A percentile compares a stretch with the other conserved stretches of the same genome.
phyloP scores from a whole-genome alignment of 176 grass and related monocot species.

The Neostapfia colusana region DNA sequence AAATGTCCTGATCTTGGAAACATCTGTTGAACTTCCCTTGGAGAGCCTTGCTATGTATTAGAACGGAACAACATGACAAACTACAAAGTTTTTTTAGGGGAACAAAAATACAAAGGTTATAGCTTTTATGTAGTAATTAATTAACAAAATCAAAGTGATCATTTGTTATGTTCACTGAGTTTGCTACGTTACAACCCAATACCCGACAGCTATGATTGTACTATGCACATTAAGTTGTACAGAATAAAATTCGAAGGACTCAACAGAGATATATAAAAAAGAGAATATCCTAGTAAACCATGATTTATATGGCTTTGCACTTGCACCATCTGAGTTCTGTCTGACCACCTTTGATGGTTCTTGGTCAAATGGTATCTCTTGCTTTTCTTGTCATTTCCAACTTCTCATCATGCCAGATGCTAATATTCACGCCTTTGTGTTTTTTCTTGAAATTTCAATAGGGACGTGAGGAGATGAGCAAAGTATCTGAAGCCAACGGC shows the following conservation, averaged over 20 bases:
- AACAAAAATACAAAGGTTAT: neutral
- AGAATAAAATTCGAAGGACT: neutral
- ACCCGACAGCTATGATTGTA: conserved; percentile 11
- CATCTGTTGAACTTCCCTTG: conserved; percentile 9
- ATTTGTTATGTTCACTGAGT: neutral
- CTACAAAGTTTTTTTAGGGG: neutral
- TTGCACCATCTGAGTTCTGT: neutral
- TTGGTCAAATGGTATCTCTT: conserved; percentile 46
- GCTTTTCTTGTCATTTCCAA: conserved; percentile 1
- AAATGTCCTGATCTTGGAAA: conserved; percentile 12
- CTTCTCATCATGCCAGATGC: neutral
- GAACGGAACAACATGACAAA: neutral
- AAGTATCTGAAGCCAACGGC: conserved; percentile 37
- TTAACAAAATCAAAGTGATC: conserved; percentile 1
- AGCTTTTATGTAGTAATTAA: neutral
- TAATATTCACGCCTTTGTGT: neutral
- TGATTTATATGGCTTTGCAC: conserved; percentile 32
- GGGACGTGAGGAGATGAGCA: conserved; percentile 46
- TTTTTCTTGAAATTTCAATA: conserved; percentile 33
- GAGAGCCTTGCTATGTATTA: conserved; percentile 20
- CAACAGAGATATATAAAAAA: conserved; percentile 19
- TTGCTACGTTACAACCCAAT: conserved; percentile 4
- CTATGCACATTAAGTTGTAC: conserved; percentile 10
- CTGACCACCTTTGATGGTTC: neutral
- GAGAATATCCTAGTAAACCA: neutral